Percentiles rank a stretch among this genome's conserved stretches.
These are phyloP conservation scores for Chlorella sp. DNA, from an alignment of 139 green algal genomes.

Conservation along the genomic window DNA sequence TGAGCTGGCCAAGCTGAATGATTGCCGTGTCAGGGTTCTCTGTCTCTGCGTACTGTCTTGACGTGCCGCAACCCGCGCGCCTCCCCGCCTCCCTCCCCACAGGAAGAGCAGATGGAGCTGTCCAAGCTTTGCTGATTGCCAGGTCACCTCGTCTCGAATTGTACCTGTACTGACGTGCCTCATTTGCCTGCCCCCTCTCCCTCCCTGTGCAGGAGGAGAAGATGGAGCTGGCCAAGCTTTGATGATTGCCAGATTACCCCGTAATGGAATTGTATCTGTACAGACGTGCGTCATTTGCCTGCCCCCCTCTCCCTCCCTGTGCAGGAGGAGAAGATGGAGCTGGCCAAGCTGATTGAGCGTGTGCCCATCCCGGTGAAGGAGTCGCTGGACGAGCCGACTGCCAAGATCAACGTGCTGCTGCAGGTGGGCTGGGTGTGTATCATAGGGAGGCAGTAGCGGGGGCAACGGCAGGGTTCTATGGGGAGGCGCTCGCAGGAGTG, in stretches of 20 bases:
- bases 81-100: no score
- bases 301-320: not conserved
- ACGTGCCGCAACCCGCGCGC: no score
- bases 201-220: no score
- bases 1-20: constrained; percentile 97
- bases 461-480: not conserved
- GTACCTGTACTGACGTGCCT: no score
- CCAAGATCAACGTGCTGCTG: constrained; percentile 98
- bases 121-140: no score
- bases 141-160: no score
- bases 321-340: constrained; percentile 97
- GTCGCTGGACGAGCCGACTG: constrained; percentile 93
- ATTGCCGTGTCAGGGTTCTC: no score
- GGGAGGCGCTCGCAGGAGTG: not conserved
- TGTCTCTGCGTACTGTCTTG: no score
- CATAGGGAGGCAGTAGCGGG: not conserved
- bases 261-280: no score
- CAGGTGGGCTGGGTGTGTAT: constrained; percentile 55
- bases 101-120: no score
- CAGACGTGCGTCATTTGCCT: not conserved
- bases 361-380: constrained; percentile 99
- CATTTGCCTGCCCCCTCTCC: not conserved
- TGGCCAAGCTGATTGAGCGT: constrained; percentile 97
- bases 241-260: no score
- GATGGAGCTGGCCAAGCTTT: no score